These are phyloP conservation scores for Bruguiera parviflora DNA, from an alignment of 345 rosid species.

Conservation along the genomic window DNA sequence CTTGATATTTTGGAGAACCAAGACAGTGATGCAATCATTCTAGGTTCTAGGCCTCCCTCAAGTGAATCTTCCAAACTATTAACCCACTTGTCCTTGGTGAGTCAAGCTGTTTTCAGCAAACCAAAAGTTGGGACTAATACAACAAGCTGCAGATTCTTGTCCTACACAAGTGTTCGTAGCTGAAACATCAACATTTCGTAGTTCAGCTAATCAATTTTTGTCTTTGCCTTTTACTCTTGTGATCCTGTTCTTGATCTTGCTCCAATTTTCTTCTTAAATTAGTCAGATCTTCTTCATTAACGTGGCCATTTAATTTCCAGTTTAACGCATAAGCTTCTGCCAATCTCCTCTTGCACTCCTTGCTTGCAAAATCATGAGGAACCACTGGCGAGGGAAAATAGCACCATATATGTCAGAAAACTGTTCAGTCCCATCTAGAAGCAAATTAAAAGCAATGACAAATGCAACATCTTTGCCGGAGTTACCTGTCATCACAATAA, in stretches of 20 bases:
- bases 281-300: conserved; percentile 54
- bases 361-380: conserved; percentile 76
- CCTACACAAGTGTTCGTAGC: neutral
- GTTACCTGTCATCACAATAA: neutral
- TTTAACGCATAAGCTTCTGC: conserved; percentile 75
- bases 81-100: too few species aligned
- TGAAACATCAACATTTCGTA: neutral
- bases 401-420: neutral
- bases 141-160: too few species aligned
- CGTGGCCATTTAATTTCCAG: conserved; percentile 47
- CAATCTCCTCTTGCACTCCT: conserved; percentile 75
- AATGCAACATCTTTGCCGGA: neutral
- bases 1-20: too few species aligned
- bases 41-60: too few species aligned
- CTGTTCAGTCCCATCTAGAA: neutral
- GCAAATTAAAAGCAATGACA: neutral
- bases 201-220: conserved; percentile 22
- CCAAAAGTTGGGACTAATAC: neutral
- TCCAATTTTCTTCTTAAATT: conserved; percentile 55
- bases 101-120: neutral
- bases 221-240: conserved; percentile 38
- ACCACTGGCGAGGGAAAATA: conserved; percentile 57
- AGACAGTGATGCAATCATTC: too few species aligned
- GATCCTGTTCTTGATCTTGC: conserved; percentile 37
- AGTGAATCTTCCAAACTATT: too few species aligned